phyloP scores from a whole-genome alignment of 2,329 filamentous ascomycete genomes.

The Aspergillus pseudonomiae region DNA sequence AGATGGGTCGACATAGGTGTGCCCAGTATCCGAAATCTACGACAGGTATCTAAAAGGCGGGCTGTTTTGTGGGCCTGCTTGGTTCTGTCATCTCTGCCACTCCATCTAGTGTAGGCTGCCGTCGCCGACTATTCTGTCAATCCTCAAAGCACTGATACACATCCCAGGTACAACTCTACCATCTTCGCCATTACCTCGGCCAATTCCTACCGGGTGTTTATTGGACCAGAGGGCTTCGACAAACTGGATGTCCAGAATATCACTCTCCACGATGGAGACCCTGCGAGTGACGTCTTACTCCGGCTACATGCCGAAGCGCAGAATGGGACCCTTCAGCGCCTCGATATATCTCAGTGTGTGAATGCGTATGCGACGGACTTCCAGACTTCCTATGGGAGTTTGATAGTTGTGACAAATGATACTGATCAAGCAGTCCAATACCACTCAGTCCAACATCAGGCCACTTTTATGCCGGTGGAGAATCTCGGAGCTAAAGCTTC shows the following conservation, averaged over 20 bases:
- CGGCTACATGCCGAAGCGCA: conserved; percentile 8
- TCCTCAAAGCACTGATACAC: neutral
- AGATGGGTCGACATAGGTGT: conserved; percentile 37
- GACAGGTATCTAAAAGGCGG: conserved; percentile 8
- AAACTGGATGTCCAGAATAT: neutral
- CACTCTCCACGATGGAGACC: neutral
- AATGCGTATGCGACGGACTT: conserved; percentile 20
- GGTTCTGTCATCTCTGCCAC: conserved; percentile 1
- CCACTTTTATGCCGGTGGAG: neutral
- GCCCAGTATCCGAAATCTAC: conserved; percentile 31
- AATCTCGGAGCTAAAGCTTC: neutral
- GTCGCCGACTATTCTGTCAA: neutral
- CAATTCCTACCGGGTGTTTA: conserved; percentile 21
- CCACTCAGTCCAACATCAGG: neutral
- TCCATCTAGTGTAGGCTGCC: conserved; percentile 5
- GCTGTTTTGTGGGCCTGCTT: conserved; percentile 14
- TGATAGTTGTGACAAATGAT: conserved; percentile 16
- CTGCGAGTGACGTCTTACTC: neutral
- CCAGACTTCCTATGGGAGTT: conserved; percentile 12
- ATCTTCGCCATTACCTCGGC: conserved; percentile 22
- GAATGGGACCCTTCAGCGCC: neutral
- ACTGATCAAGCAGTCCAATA: neutral
- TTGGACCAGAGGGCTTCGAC: conserved; percentile 9
- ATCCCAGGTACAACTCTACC: conserved; percentile 23
- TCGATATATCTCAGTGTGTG: conserved; percentile 18